Conservation (phyloP, 1,284 basidiomycete genomes). For the Puccinia hordei region DNA sequence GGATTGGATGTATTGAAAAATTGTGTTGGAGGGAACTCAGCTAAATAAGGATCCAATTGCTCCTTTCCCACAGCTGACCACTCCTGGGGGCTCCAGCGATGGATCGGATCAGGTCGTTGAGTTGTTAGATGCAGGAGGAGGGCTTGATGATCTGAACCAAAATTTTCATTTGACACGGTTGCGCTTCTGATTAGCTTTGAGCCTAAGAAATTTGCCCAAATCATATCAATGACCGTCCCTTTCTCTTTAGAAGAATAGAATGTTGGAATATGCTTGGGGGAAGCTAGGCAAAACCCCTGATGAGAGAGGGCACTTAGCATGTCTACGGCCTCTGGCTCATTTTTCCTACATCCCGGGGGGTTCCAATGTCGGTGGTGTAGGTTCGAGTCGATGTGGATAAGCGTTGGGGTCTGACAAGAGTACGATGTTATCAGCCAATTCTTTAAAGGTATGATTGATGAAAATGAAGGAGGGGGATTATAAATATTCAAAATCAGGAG, state of each 20-base stretch:
- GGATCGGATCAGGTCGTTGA: no score
- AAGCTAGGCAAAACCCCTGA: not conserved
- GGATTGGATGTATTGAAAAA: not conserved
- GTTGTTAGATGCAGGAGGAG: not conserved
- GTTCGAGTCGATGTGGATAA: slow-evolving; percentile 6
- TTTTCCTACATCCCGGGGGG: not conserved
- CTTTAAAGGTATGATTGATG: not conserved
- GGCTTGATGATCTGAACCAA: not conserved
- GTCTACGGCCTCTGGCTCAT: not conserved
- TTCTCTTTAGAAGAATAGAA: not conserved
- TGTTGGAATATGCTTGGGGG: not conserved
- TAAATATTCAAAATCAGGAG: not conserved
- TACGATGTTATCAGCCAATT: not conserved
- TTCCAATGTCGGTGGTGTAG: slow-evolving; percentile 20
- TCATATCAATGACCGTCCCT: not conserved
- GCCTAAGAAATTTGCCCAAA: not conserved
- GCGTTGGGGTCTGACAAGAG: not conserved
- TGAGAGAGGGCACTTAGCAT: not conserved
- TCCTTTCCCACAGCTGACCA: not conserved
- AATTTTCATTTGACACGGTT: not conserved
- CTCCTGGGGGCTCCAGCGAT: not conserved
- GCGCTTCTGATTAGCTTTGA: not conserved
- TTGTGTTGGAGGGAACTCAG: no score
- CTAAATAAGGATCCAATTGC: not conserved
- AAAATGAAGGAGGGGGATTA: slow-evolving; percentile 13